Evolutionary conservation across 345 rosid species (phyloP), one percentile per base, ranked within the genome.

Genomic region (Aurinia saxatilis): DNA sequence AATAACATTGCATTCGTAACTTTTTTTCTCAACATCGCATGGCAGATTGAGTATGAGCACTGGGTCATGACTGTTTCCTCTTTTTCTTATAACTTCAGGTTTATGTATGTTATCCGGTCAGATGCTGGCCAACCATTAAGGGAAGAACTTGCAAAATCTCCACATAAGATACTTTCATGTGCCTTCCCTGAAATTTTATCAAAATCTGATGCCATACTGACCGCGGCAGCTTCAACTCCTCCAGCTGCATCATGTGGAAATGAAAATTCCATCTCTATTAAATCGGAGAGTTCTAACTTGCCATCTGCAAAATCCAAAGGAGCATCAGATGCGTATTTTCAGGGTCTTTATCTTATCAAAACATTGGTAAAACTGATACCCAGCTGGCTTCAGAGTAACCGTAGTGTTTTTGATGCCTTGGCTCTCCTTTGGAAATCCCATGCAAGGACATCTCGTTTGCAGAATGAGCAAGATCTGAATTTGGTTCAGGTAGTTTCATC

Each of bases 101-200:
- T 93, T 78, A 87, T 90, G 96, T 84, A 81, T 75, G 74, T 90
- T 71, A 84, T 93, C 76, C 77, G 80, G 53, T 93, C 99, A 36
- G 97, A 87, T 79, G 91, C 91, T 68, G 99, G 99, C 65, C 99
- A 90, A 63, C 90, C 91, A 46, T 66, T 93, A 71, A 79, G 99
- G 75, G 99, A 93, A 51, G 99, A 93, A 75, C 95, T 93, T 66
- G 88, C 99, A 51, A 90, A 85, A 76, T 90, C 96, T 14, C 90
- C 91, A 8, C 83, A 81, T 72, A 93, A 93, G 81, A 87, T 93
- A 76, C 90, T 90, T 70, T 77, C 78, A 60, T 80, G 75, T 78
- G 90, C 99, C 42, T 87, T 93, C 76, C 84, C 95, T 18, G 96
- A 80, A 56, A 81, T 84, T 72, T 37, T 82, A 63, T 81, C 83